phyloP scores from a whole-genome alignment of 129 eudicot genomes.

The Escallonia herrerae region DNA sequence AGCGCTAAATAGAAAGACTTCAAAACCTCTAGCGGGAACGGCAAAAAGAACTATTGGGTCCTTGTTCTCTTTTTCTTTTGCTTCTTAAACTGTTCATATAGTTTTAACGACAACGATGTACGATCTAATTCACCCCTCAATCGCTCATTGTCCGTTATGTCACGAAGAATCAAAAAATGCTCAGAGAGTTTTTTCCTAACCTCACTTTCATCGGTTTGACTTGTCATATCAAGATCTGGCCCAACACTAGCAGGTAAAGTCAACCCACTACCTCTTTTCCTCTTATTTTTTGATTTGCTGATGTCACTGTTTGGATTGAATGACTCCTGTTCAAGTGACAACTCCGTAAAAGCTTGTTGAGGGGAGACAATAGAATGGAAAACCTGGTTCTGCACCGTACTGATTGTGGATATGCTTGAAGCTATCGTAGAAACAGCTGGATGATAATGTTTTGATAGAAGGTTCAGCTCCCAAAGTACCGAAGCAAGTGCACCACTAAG shows the following conservation, averaged over 20 bases:
- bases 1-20: too few species aligned
- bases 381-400: slow-evolving; percentile 31
- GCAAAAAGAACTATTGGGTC: neutral
- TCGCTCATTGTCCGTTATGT: slow-evolving; percentile 54
- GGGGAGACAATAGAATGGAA: slow-evolving; percentile 52
- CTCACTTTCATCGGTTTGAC: slow-evolving; percentile 30
- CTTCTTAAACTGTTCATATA: slow-evolving; percentile 53
- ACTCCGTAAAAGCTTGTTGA: slow-evolving; percentile 63
- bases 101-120: slow-evolving; percentile 29
- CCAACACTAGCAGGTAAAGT: slow-evolving; percentile 12
- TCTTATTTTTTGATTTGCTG: slow-evolving; percentile 40
- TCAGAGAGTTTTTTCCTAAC: slow-evolving; percentile 56
- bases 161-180: slow-evolving; percentile 58
- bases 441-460: slow-evolving; percentile 74
- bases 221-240: slow-evolving; percentile 15
- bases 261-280: slow-evolving; percentile 25
- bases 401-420: slow-evolving; percentile 44
- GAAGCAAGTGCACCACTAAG: slow-evolving; percentile 93
- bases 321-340: slow-evolving; percentile 49
- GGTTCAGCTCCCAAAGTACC: slow-evolving; percentile 86
- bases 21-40: too few species aligned
- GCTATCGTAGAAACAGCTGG: slow-evolving; percentile 68
- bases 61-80: slow-evolving; percentile 44
- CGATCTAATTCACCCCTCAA: slow-evolving; percentile 56
- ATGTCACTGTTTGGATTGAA: slow-evolving; percentile 17